A percentile compares a stretch with the other conserved stretches of the same genome.
Evolutionary conservation across 768 basidiomycete genomes (phyloP).

Genomic region (Mycena floridula): DNA sequence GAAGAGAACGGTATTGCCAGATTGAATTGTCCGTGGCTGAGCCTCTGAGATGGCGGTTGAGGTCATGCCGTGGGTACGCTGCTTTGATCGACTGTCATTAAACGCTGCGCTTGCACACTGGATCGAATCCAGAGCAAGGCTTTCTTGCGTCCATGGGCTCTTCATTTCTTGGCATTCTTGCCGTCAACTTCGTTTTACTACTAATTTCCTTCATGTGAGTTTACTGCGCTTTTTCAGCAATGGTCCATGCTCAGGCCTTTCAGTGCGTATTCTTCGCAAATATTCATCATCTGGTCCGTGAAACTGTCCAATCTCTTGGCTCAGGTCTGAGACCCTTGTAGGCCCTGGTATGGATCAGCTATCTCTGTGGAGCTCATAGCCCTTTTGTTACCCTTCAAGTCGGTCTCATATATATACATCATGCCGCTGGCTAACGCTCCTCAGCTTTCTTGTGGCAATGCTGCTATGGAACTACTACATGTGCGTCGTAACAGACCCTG

Average conservation of each 20-base stretch:
- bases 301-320: no score
- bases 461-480: constrained; percentile 87
- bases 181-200: constrained; percentile 62
- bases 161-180: constrained; percentile 48
- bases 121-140: no score
- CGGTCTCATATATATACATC: constrained; percentile 20
- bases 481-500: constrained; percentile 80
- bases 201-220: constrained; percentile 86
- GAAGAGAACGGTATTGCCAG: constrained; percentile 75
- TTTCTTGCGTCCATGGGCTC: no score
- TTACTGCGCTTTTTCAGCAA: constrained; percentile 24
- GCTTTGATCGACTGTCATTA: no score
- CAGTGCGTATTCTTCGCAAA: constrained; percentile 42
- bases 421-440: constrained; percentile 9
- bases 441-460: constrained; percentile 67
- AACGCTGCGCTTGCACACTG: no score
- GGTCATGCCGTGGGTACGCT: no score
- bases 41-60: no score
- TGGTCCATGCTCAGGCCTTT: neutral
- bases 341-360: constrained; percentile 86
- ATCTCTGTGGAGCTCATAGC: constrained; percentile 68
- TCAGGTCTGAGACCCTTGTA: no score
- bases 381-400: constrained; percentile 92
- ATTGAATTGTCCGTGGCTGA: no score
- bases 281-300: constrained; percentile 66